These are phyloP conservation scores for Tillandsia leiboldiana DNA, from an alignment of 176 grass and related monocot species.

Conservation along the genomic window DNA sequence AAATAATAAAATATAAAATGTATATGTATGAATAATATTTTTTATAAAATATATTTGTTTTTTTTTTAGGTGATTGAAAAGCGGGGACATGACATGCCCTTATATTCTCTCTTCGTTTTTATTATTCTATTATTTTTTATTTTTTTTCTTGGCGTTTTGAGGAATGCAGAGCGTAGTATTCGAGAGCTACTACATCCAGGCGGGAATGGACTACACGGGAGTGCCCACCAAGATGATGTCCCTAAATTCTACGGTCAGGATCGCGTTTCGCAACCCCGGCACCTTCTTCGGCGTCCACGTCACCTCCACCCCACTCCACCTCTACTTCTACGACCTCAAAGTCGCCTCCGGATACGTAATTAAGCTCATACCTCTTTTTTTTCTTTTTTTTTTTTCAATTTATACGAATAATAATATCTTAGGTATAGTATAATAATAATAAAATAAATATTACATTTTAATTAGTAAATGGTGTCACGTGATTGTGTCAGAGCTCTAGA, in stretches of 20 bases:
- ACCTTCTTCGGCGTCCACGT: slow-evolving; percentile 98
- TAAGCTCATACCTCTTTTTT: neutral
- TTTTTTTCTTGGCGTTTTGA: neutral
- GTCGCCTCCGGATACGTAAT: slow-evolving; percentile 64
- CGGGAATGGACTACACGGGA: slow-evolving; percentile 87
- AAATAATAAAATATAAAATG: too few species aligned
- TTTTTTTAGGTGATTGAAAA: neutral
- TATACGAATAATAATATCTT: neutral
- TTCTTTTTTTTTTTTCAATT: neutral
- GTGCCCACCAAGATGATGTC: slow-evolving; percentile 97
- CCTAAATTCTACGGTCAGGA: slow-evolving; percentile 74
- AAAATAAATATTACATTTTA: neutral
- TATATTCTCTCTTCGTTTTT: neutral
- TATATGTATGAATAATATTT: too few species aligned
- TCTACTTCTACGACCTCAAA: slow-evolving; percentile 78
- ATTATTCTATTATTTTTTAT: neutral
- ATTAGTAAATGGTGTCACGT: neutral
- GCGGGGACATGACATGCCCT: neutral
- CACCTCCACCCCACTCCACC: slow-evolving; percentile 55
- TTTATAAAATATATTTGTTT: too few species aligned
- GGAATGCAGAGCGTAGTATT: slow-evolving; percentile 66
- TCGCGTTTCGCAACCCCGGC: slow-evolving; percentile 75
- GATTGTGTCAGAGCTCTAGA: neutral
- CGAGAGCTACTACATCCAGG: slow-evolving; percentile 90
- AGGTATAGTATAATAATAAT: neutral